These are phyloP conservation scores for Cordyceps sp. DNA, from an alignment of 2,329 filamentous ascomycete species.

Conservation along the genomic window DNA sequence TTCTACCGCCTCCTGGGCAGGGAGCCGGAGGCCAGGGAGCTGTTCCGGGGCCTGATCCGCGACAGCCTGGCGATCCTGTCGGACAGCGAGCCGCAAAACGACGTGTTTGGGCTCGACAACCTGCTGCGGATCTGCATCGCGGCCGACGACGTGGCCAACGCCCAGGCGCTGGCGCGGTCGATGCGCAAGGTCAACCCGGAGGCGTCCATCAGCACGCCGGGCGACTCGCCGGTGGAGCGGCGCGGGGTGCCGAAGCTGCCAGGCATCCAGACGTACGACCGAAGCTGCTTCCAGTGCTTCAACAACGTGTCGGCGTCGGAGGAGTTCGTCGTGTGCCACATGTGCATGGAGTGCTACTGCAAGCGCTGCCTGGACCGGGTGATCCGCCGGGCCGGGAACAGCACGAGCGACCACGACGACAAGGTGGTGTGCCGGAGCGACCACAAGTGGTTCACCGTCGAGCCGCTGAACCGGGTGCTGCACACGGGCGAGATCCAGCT, in stretches of 20 bases:
- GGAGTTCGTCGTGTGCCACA: conserved; percentile 18
- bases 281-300: conserved; percentile 21
- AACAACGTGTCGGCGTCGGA: conserved; percentile 14
- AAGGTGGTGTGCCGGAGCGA: conserved; percentile 18
- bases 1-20: conserved; percentile 17
- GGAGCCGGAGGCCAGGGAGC: conserved; percentile 9
- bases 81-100: conserved; percentile 23
- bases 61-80: conserved; percentile 21
- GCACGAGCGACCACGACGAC: conserved; percentile 10
- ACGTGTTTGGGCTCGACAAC: conserved; percentile 24
- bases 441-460: conserved; percentile 22
- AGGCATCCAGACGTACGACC: conserved; percentile 15
- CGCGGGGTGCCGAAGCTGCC: conserved; percentile 19
- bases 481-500: conserved; percentile 22
- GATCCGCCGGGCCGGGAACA: conserved; percentile 14
- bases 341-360: conserved; percentile 23
- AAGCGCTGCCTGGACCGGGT: conserved; percentile 13
- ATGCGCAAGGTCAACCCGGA: conserved; percentile 18
- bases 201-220: conserved; percentile 10
- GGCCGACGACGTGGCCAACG: conserved; percentile 18
- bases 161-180: conserved; percentile 19
- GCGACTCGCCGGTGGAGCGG: conserved; percentile 12
- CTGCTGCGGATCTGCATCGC: conserved; percentile 22
- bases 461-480: conserved; percentile 15
- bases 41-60: conserved; percentile 16